phyloP scores from a whole-genome alignment of 2,329 filamentous ascomycete species.

The Colletotrichum horii region DNA sequence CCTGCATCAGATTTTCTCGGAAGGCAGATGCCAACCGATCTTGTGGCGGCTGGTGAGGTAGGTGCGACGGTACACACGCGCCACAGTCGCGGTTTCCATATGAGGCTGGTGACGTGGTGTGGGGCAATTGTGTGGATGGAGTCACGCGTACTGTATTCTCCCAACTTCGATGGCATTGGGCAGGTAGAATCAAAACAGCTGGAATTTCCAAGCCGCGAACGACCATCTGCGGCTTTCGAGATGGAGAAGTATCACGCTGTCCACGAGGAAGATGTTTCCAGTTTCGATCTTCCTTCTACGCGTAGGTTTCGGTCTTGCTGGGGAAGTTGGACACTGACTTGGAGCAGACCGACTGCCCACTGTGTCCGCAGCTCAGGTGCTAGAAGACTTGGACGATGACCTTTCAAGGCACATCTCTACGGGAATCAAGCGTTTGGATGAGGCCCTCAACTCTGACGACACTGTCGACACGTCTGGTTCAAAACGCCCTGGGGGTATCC shows the following conservation, averaged over 20 bases:
- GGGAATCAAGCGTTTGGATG: slow-evolving; percentile 59
- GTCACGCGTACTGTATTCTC: neutral
- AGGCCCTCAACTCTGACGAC: slow-evolving; percentile 40
- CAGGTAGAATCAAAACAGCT: neutral
- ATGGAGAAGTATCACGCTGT: slow-evolving; percentile 52
- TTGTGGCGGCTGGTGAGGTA: neutral
- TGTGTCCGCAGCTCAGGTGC: slow-evolving; percentile 75
- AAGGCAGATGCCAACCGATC: neutral
- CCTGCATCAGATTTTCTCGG: neutral
- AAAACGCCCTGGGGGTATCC: slow-evolving; percentile 61
- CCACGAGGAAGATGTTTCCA: slow-evolving; percentile 65
- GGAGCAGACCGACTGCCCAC: slow-evolving; percentile 76
- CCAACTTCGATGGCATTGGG: neutral
- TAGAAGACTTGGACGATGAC: slow-evolving; percentile 63
- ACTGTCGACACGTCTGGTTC: neutral
- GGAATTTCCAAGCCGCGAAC: neutral
- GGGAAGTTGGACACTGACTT: slow-evolving; percentile 20
- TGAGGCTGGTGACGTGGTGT: slow-evolving; percentile 5
- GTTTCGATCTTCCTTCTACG: slow-evolving; percentile 60
- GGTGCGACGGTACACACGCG: neutral
- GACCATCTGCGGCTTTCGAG: neutral
- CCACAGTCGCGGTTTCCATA: neutral
- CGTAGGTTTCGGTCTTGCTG: slow-evolving; percentile 44
- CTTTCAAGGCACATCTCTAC: slow-evolving; percentile 60
- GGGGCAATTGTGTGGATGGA: neutral